Base-by-base conservation (phyloP, 2,329 filamentous ascomycete genomes). In the Thermoascus crustaceus region DNA sequence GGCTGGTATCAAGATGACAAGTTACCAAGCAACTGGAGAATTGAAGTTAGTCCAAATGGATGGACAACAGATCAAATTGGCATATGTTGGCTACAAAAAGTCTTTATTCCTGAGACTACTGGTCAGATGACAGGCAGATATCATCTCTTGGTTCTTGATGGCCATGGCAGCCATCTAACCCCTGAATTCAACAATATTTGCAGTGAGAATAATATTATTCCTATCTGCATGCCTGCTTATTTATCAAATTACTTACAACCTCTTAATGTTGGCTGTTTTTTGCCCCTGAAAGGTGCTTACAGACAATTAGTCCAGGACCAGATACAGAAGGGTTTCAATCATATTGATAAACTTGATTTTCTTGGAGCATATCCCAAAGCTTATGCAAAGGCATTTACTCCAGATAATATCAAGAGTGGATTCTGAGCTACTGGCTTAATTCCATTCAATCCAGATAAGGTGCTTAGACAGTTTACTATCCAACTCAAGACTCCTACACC, bases 241-340 rank as follows among this genome's bases (percentile, higher is more conserved):
- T 58, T 46, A 19, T 66, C 54, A 37, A 46, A 66, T 48, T 34
- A 61, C 10, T 52, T 61, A 13, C 50, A 68, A 46, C 60, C 56
- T 32, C 57, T 67, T 33, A 50, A 66, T 54, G 45, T 64, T 26
- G 49, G 47, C 16, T 58, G 48, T 44, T 67, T 66, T 47, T 5
- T 4, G 39, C 45, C 50, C 13, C 46, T 64, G n/a, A 64, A 64
- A 44, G 31, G 34, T 9, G 40, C 39, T 36, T 62, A 64, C 39
- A 27, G 53, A 24, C 26, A 45, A 20, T 16, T 52, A 35, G 48
- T 64, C 13, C 23, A 25, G 23, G 23, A 25, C 13, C 10, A 25
- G 9, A 5, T 5, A 25, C 23, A 10, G 5, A 9, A 4, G 13
- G 23, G 23, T n/a, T n/a, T n/a, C n/a, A n/a, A n/a, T n/a, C n/a